These are phyloP conservation scores for Pythium plurisporium DNA, from an alignment of 352 stramenopile species.

Conservation along the genomic window DNA sequence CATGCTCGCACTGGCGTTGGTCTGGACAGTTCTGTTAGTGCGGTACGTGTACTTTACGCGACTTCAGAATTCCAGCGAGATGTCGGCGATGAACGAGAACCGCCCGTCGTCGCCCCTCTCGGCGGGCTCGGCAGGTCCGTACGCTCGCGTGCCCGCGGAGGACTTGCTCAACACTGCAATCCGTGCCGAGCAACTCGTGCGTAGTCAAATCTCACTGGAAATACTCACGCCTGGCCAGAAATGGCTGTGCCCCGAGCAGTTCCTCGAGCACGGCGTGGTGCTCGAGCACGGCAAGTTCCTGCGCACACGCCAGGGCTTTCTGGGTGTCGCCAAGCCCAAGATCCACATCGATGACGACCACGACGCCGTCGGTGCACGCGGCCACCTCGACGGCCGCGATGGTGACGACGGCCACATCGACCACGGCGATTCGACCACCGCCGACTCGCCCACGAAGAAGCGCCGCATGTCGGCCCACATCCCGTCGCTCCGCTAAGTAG, in stretches of 20 bases:
- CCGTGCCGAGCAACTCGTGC: slow-evolving; percentile 30
- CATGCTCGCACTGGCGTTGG: slow-evolving; percentile 1
- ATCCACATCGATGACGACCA: slow-evolving; percentile 24
- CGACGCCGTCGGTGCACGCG: slow-evolving; percentile 11
- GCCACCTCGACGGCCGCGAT: background rate
- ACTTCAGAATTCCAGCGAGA: background rate
- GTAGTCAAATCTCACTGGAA: slow-evolving; percentile 22
- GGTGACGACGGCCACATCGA: background rate
- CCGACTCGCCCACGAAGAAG: slow-evolving; percentile 23
- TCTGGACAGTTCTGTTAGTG: background rate
- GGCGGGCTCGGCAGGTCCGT: background rate
- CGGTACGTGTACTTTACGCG: slow-evolving; percentile 12
- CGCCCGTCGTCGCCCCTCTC: background rate
- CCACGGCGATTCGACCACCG: background rate
- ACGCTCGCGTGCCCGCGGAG: slow-evolving; percentile 23
- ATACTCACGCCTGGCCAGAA: slow-evolving; percentile 17
- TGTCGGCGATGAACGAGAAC: background rate
- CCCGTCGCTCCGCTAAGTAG: slow-evolving; percentile 13
- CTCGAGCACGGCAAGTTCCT: slow-evolving; percentile 26
- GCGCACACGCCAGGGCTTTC: slow-evolving; percentile 38
- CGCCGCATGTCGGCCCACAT: slow-evolving; percentile 25
- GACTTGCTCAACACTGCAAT: slow-evolving; percentile 26
- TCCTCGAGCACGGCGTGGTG: slow-evolving; percentile 25
- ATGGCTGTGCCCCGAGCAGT: slow-evolving; percentile 14
- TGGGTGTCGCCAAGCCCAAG: slow-evolving; percentile 39